Base-by-base conservation (phyloP, 371 early-diverging fungal species). In the Encephalitozoon hellem region DNA sequence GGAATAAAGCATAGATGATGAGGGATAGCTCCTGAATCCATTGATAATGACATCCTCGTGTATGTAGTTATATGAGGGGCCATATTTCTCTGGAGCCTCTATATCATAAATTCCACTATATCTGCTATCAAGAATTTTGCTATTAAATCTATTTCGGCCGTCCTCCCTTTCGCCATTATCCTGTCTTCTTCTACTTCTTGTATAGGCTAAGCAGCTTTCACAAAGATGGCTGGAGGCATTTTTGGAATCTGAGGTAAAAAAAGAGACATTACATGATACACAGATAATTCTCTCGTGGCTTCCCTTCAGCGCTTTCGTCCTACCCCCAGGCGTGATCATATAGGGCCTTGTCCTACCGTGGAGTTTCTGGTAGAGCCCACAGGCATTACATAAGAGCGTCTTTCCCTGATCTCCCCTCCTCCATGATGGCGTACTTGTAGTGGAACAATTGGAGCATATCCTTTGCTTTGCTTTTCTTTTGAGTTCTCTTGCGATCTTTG, bases 341-440 rank as follows among this genome's bases (percentile, higher is more conserved):
- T 74, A 86, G 21, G 85, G 85, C 25, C 86, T 67, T 12, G 79
- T 54, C 64, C 76, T 79, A 6, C 83, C 83, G 54, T 93, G 92
- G 41, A 91, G 82, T 79, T 90, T 90, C 80, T 88, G 89, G 80
- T 91, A 92, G 5, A 92, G 85, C 18, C 92, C 92, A 78, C 92
- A 92, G 0, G 91, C 92, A 81, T 92, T 92, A 80, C 92, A 92
- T 30, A 92, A 87, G 4, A 90, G 87, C 21, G 87, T 87, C 54
- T 90, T 88, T 32, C 90, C 90, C 11, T 86, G 84, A 53, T 88
- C 88, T 68, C 90, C 89, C 69, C 91, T 84, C 23, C 95, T 84
- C 91, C 97, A 95, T 21, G 92, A 84, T 0, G 94, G 93, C 0
- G 93, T 93, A 0, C 88, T 88, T 2, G 89, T 89, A 0, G 91